Percentiles rank a stretch among this genome's conserved stretches.
These are phyloP conservation scores for Myotisia sp. DNA, from an alignment of 2,329 filamentous ascomycete genomes.

Conservation along the genomic window DNA sequence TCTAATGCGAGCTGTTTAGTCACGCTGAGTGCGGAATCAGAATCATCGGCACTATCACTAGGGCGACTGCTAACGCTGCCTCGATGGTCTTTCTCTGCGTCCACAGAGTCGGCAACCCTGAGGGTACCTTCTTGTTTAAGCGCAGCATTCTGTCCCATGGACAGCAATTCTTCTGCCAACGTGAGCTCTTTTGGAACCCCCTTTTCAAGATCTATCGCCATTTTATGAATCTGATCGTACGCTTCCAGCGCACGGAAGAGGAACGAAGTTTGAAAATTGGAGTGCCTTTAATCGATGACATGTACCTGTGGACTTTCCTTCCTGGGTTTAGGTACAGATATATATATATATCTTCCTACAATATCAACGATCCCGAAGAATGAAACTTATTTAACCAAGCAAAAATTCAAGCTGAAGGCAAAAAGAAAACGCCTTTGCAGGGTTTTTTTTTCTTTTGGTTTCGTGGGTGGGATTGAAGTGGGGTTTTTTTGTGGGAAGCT, in stretches of 20 bases:
- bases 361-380: neutral
- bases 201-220: constrained; percentile 22
- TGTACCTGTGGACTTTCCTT: neutral
- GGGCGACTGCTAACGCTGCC: neutral
- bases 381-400: neutral
- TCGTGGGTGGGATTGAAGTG: too few species aligned
- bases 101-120: neutral
- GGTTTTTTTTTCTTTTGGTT: too few species aligned
- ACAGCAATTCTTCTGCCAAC: constrained; percentile 2
- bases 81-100: neutral
- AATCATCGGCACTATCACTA: neutral
- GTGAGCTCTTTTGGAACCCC: constrained; percentile 4
- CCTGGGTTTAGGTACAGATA: too few species aligned
- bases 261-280: constrained; percentile 3
- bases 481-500: too few species aligned
- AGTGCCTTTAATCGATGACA: constrained; percentile 7
- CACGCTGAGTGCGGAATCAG: constrained; percentile 19
- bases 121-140: too few species aligned
- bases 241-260: constrained; percentile 20
- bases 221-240: constrained; percentile 26
- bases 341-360: neutral
- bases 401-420: neutral
- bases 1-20: constrained; percentile 63
- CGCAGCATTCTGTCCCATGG: too few species aligned
- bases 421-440: neutral